These are phyloP conservation scores for Plectosphaerella sp. DNA, from an alignment of 2,329 filamentous ascomycete genomes.

Conservation along the genomic window DNA sequence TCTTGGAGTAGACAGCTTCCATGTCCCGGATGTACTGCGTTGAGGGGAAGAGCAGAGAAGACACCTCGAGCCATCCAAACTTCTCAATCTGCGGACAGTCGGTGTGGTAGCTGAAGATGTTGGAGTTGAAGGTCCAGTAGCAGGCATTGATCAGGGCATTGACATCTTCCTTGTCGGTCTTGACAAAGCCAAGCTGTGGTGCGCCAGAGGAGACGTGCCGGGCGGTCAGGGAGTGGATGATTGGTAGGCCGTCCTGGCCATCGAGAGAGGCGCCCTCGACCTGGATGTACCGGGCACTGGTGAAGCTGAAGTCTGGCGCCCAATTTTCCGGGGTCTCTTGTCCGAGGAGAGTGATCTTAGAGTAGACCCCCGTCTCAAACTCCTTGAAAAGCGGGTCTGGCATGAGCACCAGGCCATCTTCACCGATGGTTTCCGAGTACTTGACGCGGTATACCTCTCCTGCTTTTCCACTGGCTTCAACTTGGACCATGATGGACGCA, in stretches of 20 bases:
- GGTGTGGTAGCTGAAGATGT: conserved; percentile 41
- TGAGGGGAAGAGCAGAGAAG: conserved; percentile 36
- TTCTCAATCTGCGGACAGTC: conserved; percentile 43
- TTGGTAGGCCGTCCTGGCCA: conserved; percentile 18
- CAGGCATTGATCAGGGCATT: conserved; percentile 36
- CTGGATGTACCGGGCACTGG: conserved; percentile 34
- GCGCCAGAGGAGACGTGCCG: conserved; percentile 34
- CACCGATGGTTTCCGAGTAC: conserved; percentile 19
- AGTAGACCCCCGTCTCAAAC: conserved; percentile 28
- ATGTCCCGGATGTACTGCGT: conserved; percentile 42
- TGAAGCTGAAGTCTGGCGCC: conserved; percentile 36
- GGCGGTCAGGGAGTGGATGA: conserved; percentile 26
- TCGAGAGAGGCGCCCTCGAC: conserved; percentile 29
- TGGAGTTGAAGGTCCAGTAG: conserved; percentile 37
- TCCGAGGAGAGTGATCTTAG: conserved; percentile 27
- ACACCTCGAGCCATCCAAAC: conserved; percentile 44
- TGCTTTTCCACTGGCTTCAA: conserved; percentile 12
- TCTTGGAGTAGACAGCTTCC: conserved; percentile 40
- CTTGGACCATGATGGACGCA: conserved; percentile 16
- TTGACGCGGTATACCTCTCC: conserved; percentile 14
- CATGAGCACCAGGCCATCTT: conserved; percentile 27
- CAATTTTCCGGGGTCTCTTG: conserved; percentile 22
- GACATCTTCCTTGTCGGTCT: conserved; percentile 33
- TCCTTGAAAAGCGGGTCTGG: conserved; percentile 32
- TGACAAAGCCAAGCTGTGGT: conserved; percentile 26